These are phyloP conservation scores for Exsudoporus floridanus DNA, from an alignment of 1,284 basidiomycete genomes.

Conservation along the genomic window DNA sequence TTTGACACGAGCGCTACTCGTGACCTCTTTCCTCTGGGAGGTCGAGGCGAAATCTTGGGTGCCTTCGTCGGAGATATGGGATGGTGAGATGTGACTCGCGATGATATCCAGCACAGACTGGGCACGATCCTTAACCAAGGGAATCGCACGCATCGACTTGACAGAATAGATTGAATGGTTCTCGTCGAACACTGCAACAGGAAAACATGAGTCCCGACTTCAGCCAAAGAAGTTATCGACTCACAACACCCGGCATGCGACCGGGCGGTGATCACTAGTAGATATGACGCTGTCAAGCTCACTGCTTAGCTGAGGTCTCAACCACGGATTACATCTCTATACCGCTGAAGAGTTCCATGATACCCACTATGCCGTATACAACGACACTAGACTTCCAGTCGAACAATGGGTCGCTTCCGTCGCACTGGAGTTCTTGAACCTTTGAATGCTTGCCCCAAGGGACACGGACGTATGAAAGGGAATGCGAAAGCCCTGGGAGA, in stretches of 20 bases:
- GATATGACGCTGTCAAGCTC: constrained; percentile 56
- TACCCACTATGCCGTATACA: constrained; percentile 71
- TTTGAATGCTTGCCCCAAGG: constrained; percentile 59
- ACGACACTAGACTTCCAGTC: constrained; percentile 58
- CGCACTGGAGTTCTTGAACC: constrained; percentile 52
- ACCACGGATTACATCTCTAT: constrained; percentile 8
- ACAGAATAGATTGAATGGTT: constrained; percentile 61
- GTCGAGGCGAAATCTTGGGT: constrained; percentile 26
- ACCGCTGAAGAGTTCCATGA: constrained; percentile 70
- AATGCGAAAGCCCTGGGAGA: constrained; percentile 36
- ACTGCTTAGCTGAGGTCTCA: constrained; percentile 15
- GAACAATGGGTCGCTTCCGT: constrained; percentile 31
- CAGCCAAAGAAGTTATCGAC: constrained; percentile 30
- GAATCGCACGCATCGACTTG: constrained; percentile 65
- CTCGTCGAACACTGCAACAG: constrained; percentile 56
- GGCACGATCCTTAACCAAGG: constrained; percentile 61
- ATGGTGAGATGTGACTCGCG: constrained; percentile 50
- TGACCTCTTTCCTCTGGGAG: constrained; percentile 12
- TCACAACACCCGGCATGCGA: constrained; percentile 61
- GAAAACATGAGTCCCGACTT: constrained; percentile 8
- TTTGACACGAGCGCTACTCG: constrained; percentile 43
- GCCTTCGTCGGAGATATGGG: constrained; percentile 39
- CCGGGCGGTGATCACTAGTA: constrained; percentile 64
- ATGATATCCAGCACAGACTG: constrained; percentile 50
- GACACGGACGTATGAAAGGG: constrained; percentile 51